Conservation (phyloP, 2,329 filamentous ascomycete genomes). For the Colletotrichum sp. region DNA sequence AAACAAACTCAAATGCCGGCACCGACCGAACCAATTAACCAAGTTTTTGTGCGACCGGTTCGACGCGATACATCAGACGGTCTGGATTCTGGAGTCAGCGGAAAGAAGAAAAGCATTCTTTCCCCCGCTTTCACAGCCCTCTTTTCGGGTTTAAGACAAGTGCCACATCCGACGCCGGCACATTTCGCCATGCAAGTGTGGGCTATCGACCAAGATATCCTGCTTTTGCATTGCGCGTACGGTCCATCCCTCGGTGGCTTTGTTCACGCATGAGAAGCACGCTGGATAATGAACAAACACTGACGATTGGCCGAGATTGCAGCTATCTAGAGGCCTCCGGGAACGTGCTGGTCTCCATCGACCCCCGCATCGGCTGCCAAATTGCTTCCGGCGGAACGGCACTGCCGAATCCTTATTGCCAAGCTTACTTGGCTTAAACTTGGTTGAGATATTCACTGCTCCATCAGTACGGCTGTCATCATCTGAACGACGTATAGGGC, state of each 20-base stretch:
- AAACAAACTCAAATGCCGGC: background rate
- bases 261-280: background rate
- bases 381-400: background rate
- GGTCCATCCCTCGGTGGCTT: constrained; percentile 2
- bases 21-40: constrained; percentile 2
- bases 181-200: background rate
- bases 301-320: background rate
- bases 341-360: background rate
- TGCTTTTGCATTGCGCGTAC: constrained; percentile 9
- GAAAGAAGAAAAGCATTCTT: background rate
- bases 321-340: background rate
- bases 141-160: background rate
- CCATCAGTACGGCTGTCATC: background rate
- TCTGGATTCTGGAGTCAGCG: constrained; percentile 2
- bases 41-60: background rate
- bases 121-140: constrained; percentile 8
- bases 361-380: background rate
- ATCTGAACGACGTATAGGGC: background rate
- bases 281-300: constrained; percentile 3
- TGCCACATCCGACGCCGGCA: background rate
- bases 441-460: background rate
- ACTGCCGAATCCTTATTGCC: background rate
- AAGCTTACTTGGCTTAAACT: background rate
- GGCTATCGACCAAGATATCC: background rate
- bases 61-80: constrained; percentile 8